Evolutionary conservation across 768 basidiomycete genomes (phyloP).

Genomic region (Chiua virens): DNA sequence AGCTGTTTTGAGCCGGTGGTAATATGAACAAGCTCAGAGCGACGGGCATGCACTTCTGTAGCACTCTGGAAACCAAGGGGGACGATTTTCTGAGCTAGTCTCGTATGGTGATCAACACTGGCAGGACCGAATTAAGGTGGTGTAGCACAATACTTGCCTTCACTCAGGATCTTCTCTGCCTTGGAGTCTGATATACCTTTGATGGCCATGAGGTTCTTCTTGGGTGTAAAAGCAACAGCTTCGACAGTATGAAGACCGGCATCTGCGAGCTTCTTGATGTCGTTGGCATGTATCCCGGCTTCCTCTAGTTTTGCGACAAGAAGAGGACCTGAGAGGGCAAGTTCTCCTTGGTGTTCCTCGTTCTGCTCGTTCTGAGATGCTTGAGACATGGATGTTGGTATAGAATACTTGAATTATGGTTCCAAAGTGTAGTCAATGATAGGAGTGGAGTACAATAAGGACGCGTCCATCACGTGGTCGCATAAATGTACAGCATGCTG

Average conservation of each 20-base stretch:
- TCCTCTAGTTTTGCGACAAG: slow-evolving; percentile 85
- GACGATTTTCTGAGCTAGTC: slow-evolving; percentile 87
- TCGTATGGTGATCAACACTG: slow-evolving; percentile 10
- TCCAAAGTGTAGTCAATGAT: neutral
- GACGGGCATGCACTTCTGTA: slow-evolving; percentile 92
- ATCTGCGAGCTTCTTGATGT: slow-evolving; percentile 93
- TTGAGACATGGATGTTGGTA: slow-evolving; percentile 40
- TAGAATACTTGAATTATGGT: no score
- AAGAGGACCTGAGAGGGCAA: slow-evolving; percentile 73
- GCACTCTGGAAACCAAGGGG: slow-evolving; percentile 98
- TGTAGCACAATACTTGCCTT: slow-evolving; percentile 56
- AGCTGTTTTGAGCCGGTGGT: slow-evolving; percentile 96
- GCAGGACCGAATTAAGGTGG: neutral
- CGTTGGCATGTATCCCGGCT: slow-evolving; percentile 83
- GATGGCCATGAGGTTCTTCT: slow-evolving; percentile 85
- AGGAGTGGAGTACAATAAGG: neutral
- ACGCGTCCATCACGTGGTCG: slow-evolving; percentile 36
- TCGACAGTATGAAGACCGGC: slow-evolving; percentile 94
- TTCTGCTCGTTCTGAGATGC: slow-evolving; percentile 48
- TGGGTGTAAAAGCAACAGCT: slow-evolving; percentile 93
- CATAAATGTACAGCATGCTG: slow-evolving; percentile 3
- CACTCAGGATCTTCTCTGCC: slow-evolving; percentile 91
- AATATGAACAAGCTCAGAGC: slow-evolving; percentile 94
- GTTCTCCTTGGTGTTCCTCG: slow-evolving; percentile 50
- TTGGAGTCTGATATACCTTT: slow-evolving; percentile 98